phyloP scores from a whole-genome alignment of 2,329 filamentous ascomycete species.

The Aureobasidium melanogenum region DNA sequence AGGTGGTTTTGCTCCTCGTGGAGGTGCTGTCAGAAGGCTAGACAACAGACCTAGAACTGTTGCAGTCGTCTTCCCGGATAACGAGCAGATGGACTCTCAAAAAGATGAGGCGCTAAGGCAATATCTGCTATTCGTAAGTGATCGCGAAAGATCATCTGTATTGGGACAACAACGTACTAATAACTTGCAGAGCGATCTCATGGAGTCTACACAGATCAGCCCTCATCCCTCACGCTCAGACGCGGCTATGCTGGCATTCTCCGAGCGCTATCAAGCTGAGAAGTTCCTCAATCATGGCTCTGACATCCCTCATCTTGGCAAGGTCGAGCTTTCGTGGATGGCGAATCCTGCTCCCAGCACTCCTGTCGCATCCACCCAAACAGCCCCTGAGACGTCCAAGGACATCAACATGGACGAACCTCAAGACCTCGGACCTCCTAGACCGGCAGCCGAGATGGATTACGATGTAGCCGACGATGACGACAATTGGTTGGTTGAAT shows the following conservation, averaged over 20 bases:
- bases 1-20: conserved; percentile 33
- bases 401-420: conserved; percentile 12
- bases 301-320: conserved; percentile 52
- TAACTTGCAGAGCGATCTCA: conserved; percentile 13
- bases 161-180: conserved; percentile 8
- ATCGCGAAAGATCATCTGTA: not conserved
- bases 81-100: conserved; percentile 53
- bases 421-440: conserved; percentile 2
- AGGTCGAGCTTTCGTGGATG: conserved; percentile 59
- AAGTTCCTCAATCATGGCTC: conserved; percentile 32
- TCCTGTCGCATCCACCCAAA: conserved; percentile 15
- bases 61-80: conserved; percentile 43
- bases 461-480: conserved; percentile 44
- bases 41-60: conserved; percentile 69
- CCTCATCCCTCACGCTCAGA: conserved; percentile 30
- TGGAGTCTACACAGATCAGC: conserved; percentile 31
- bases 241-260: conserved; percentile 33
- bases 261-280: conserved; percentile 54
- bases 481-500: conserved; percentile 31
- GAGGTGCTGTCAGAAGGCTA: conserved; percentile 52
- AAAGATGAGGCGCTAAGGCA: conserved; percentile 63
- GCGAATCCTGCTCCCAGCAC: conserved; percentile 22
- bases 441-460: conserved; percentile 30
- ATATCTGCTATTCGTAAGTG: conserved; percentile 47
- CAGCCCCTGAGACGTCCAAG: conserved; percentile 12